phyloP scores from a whole-genome alignment of 2,329 filamentous ascomycete species.

The Cyphellophora europaea region DNA sequence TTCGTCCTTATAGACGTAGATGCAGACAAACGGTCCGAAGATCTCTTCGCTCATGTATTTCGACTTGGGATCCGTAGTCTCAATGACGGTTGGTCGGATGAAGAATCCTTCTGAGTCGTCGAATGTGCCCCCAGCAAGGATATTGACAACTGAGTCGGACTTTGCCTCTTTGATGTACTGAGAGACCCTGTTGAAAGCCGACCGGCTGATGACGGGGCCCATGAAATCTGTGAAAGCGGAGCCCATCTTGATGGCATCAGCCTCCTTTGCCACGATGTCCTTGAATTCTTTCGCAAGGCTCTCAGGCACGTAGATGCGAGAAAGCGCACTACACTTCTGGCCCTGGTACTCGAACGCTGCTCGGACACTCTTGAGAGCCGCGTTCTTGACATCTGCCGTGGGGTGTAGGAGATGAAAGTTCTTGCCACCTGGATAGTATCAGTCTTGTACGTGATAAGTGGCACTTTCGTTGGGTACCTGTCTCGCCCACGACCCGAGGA shows the following conservation, averaged over 20 bases:
- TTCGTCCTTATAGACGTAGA: constrained; percentile 70
- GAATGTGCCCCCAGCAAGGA: constrained; percentile 67
- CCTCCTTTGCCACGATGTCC: constrained; percentile 57
- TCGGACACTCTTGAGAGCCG: constrained; percentile 71
- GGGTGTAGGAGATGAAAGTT: constrained; percentile 82
- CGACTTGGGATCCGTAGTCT: constrained; percentile 63
- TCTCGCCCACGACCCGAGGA: constrained; percentile 82
- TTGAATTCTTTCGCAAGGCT: constrained; percentile 68
- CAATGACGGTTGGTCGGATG: constrained; percentile 75
- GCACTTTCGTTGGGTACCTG: constrained; percentile 23
- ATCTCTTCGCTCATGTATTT: constrained; percentile 68
- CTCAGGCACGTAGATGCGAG: constrained; percentile 66
- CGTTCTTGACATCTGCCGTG: constrained; percentile 68
- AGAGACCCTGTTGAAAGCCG: constrained; percentile 70
- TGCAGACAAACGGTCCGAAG: constrained; percentile 67
- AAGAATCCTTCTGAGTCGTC: constrained; percentile 73
- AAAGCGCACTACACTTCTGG: constrained; percentile 84
- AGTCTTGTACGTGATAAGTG: background rate
- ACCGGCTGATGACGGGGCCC: constrained; percentile 76
- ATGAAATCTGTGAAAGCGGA: constrained; percentile 70
- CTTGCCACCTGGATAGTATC: constrained; percentile 55
- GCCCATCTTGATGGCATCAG: constrained; percentile 61
- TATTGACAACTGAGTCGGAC: constrained; percentile 60
- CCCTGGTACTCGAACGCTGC: constrained; percentile 87
- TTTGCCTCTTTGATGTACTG: constrained; percentile 73